Conservation (phyloP, 1,139 yeast species). For the Candida gigantensis region DNA sequence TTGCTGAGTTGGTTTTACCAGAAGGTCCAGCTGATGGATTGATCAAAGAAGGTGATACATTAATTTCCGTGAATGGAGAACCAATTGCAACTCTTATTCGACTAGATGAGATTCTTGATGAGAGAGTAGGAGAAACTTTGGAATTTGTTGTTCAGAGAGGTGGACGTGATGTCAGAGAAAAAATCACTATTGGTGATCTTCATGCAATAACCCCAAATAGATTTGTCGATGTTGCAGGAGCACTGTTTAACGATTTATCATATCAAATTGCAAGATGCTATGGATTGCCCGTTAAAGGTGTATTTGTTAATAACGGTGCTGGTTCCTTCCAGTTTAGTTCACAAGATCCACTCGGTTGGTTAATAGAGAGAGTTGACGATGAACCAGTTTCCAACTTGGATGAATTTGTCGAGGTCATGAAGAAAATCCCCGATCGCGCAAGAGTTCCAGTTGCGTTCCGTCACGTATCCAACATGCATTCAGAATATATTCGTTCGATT, state of each 20-base stretch:
- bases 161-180: constrained; percentile 56
- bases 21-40: constrained; percentile 81
- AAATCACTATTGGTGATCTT: constrained; percentile 66
- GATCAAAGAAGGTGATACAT: constrained; percentile 83
- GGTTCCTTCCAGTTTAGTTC: constrained; percentile 73
- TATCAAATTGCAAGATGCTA: constrained; percentile 87
- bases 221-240: constrained; percentile 83
- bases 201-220: constrained; percentile 82
- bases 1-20: constrained; percentile 81
- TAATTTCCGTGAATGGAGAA: constrained; percentile 70
- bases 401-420: constrained; percentile 76
- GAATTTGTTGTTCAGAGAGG: constrained; percentile 71
- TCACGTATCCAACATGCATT: constrained; percentile 79
- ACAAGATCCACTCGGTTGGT: constrained; percentile 64
- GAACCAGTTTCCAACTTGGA: constrained; percentile 72
- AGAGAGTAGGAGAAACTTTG: constrained; percentile 60
- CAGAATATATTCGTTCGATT: constrained; percentile 62
- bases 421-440: constrained; percentile 70
- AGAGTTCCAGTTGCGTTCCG: constrained; percentile 73
- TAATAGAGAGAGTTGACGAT: constrained; percentile 76
- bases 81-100: constrained; percentile 70
- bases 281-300: constrained; percentile 84
- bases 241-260: constrained; percentile 78
- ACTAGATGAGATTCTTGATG: constrained; percentile 84
- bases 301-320: constrained; percentile 73